Percentiles rank a stretch among this genome's conserved stretches.
Conservation (phyloP, 192 early-diverging fungal genomes). For the Backusella psychrophila region DNA sequence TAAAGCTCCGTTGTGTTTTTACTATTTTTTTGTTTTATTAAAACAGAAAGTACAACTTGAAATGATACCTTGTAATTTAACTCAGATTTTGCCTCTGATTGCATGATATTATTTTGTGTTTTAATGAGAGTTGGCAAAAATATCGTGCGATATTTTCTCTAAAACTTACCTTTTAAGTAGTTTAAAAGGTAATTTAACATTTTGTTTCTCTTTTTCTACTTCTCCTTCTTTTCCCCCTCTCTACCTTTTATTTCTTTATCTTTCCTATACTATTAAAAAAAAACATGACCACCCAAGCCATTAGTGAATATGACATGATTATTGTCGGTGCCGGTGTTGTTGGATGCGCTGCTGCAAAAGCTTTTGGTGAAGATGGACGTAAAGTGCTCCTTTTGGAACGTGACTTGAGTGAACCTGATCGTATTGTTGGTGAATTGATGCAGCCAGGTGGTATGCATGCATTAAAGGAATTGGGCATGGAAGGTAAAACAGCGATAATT, state of each 20-base stretch:
- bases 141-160: slow-evolving; percentile 2
- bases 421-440: slow-evolving; percentile 96
- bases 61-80: background rate
- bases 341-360: slow-evolving; percentile 78
- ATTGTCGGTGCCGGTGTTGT: slow-evolving; percentile 91
- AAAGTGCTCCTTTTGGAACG: slow-evolving; percentile 76
- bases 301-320: slow-evolving; percentile 67
- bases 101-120: background rate
- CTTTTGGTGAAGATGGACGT: slow-evolving; percentile 71
- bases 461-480: slow-evolving; percentile 73
- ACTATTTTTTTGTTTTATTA: background rate
- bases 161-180: background rate
- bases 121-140: background rate
- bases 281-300: background rate
- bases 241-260: background rate
- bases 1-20: background rate
- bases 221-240: background rate
- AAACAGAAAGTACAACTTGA: background rate
- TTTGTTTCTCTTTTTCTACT: background rate
- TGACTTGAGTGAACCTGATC: slow-evolving; percentile 89
- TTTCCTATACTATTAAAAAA: background rate
- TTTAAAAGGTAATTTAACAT: background rate
- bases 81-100: background rate
- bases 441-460: slow-evolving; percentile 92
- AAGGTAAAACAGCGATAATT: slow-evolving; percentile 32